Evolutionary conservation across 768 basidiomycete genomes (phyloP), one percentile per base, ranked within the genome.

Genomic region (Pisolithus marmoratus): DNA sequence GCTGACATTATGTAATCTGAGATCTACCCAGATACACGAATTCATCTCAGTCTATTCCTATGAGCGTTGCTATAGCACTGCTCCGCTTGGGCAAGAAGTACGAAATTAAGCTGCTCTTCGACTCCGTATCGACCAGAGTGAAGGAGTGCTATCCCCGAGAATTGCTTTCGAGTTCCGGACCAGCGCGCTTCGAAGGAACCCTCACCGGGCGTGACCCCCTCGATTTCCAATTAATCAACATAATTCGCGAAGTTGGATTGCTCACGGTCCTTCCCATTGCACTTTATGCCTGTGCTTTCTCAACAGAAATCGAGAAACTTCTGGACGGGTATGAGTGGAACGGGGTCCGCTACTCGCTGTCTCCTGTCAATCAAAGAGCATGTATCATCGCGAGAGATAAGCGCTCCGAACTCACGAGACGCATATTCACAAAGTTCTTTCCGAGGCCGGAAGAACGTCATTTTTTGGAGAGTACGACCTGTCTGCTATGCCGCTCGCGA

Each of bases 11-110:
- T n/a, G 54, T 15, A 14, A 11, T 27, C 29, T 14, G 23, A 12
- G 5, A 7, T 24, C 42, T 14, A 44, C 26, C 9, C 9, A 62
- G 60, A 12, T 62, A 41, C 24, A 4, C 27, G 3, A 55, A 44
- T 49, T 42, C 29, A 5, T 46, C 47, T 2, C 31, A 26, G 5
- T 50, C 50, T 15, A 54, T 63, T 56, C 50, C 53, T 1, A 5
- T 62, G 20, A 23, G 43, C 11, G 0, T 48, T 20, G 34, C 53
- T 3, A 22, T 47, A 2, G 50, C 50, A 12, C 62, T 58, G 17
- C 19, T 63, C 20, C 58, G 22, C 22, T 9, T 58, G 17, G 60
- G 60, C 14, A 49, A 59, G 9, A 63, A 62, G 48, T 64, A 64
- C 9, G 29, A 2, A 38, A 55, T 64, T 12, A 26, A 27, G 1